These are phyloP conservation scores for Linnemannia hyalina DNA, from an alignment of 192 early-diverging fungal species.

Conservation along the genomic window DNA sequence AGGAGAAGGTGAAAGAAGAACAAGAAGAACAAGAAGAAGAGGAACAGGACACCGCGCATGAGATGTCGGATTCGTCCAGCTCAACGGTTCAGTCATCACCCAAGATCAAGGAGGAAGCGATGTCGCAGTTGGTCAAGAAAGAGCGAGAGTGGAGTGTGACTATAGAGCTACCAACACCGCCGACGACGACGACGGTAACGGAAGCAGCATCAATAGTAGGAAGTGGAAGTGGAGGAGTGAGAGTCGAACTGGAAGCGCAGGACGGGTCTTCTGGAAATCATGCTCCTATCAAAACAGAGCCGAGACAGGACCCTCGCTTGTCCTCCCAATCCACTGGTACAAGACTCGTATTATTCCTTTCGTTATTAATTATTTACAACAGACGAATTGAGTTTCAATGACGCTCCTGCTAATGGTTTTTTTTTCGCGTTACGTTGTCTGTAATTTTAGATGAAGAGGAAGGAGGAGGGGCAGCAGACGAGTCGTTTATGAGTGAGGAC, in stretches of 20 bases:
- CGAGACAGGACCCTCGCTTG: neutral
- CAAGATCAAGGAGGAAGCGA: neutral
- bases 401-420: neutral
- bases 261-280: neutral
- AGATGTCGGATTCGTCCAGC: neutral
- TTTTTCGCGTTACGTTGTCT: neutral
- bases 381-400: too few relatives aligned
- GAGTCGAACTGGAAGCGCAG: neutral
- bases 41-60: neutral
- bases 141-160: neutral
- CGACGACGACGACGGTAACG: neutral
- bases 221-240: neutral
- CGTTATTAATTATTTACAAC: neutral
- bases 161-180: neutral
- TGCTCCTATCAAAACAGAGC: neutral
- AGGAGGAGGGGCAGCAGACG: neutral
- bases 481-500: neutral
- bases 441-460: neutral
- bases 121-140: neutral
- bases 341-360: neutral
- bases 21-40: neutral
- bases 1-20: neutral
- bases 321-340: neutral
- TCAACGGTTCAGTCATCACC: too few relatives aligned
- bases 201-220: neutral